Conservation (phyloP, 1,284 basidiomycete genomes). For the Trametes hirsuta region DNA sequence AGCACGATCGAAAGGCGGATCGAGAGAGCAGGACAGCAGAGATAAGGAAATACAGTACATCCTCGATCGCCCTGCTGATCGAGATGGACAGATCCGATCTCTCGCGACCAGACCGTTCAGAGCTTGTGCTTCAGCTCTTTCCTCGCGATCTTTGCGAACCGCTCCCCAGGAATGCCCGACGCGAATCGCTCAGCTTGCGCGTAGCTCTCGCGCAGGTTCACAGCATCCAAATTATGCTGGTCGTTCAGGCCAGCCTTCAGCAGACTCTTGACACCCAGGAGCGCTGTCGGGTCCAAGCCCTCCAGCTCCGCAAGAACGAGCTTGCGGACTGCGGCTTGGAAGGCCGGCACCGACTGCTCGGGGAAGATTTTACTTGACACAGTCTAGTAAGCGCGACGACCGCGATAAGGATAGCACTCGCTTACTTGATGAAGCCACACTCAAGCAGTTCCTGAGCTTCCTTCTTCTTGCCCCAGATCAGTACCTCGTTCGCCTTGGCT, state of each 20-base stretch:
- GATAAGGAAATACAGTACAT: constrained; percentile 10
- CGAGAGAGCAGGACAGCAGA: neutral
- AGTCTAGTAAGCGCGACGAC: constrained; percentile 1
- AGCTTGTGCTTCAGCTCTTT: constrained; percentile 71
- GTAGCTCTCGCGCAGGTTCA: constrained; percentile 70
- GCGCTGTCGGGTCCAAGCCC: constrained; percentile 55
- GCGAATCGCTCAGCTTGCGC: constrained; percentile 66
- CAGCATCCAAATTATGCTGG: constrained; percentile 65
- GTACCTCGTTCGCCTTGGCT: constrained; percentile 67
- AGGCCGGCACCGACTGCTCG: constrained; percentile 50
- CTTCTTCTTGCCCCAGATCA: constrained; percentile 71
- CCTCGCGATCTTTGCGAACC: constrained; percentile 60
- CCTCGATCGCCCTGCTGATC: constrained; percentile 3
- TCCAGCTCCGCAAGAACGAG: constrained; percentile 54
- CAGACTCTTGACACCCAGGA: constrained; percentile 57
- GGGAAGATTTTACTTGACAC: constrained; percentile 60
- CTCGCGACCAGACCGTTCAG: constrained; percentile 9
- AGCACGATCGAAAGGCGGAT: too few species aligned
- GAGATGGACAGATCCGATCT: neutral
- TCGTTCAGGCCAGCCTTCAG: constrained; percentile 60
- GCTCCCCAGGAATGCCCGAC: constrained; percentile 55
- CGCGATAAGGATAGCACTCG: constrained; percentile 2
- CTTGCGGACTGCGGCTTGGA: constrained; percentile 54
- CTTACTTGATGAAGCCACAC: constrained; percentile 70
- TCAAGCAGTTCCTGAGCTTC: constrained; percentile 58